These are phyloP conservation scores for Trypanosoma scelopori DNA, from an alignment of 208 protist species.

Conservation along the genomic window DNA sequence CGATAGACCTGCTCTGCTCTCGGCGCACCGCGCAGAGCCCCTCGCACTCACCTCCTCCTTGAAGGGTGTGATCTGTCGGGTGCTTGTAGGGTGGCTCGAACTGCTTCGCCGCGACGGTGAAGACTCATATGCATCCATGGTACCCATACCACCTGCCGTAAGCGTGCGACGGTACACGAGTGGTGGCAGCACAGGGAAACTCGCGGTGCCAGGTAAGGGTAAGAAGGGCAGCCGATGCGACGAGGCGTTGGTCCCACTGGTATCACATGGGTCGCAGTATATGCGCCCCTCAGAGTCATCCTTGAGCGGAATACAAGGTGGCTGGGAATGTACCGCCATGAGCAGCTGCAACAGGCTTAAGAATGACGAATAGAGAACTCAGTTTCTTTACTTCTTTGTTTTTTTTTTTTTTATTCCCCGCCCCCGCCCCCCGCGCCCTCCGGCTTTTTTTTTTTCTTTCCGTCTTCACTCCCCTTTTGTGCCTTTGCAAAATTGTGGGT, in stretches of 20 bases:
- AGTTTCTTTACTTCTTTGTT: no score
- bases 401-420: no score
- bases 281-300: not conserved
- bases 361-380: no score
- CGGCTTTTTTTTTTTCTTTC: no score
- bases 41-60: conserved; percentile 1
- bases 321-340: not conserved
- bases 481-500: no score
- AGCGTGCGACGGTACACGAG: not conserved
- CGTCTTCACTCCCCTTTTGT: no score
- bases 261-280: not conserved
- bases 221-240: not conserved
- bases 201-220: not conserved
- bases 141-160: not conserved
- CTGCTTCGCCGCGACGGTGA: not conserved
- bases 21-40: not conserved
- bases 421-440: no score
- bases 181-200: not conserved
- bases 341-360: not conserved
- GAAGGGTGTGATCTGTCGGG: conserved; percentile 1
- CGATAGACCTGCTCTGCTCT: not conserved
- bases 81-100: not conserved
- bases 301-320: conserved; percentile 4
- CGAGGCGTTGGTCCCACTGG: not conserved
- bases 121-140: not conserved